Conservation (phyloP, 2,329 filamentous ascomycete genomes). For the Talaromyces atroroseus region DNA sequence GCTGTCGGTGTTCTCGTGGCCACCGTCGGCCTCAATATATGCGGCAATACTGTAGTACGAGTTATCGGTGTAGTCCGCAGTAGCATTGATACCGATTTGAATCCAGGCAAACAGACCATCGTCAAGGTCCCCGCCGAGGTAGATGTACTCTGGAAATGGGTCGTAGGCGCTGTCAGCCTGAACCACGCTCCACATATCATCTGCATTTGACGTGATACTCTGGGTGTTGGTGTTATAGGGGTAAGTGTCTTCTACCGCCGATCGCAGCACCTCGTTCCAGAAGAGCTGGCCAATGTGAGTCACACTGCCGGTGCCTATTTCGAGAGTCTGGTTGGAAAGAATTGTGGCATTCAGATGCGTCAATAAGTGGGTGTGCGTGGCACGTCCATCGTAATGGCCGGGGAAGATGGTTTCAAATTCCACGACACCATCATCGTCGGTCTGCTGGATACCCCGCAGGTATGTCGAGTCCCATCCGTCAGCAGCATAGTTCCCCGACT, state of each 20-base stretch:
- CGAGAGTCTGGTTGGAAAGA: constrained; percentile 43
- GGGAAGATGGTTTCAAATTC: constrained; percentile 46
- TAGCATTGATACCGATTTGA: constrained; percentile 43
- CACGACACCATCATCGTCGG: constrained; percentile 45
- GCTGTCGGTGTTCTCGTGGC: constrained; percentile 16
- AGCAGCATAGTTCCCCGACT: constrained; percentile 3
- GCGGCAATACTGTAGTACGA: constrained; percentile 19
- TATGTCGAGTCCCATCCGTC: constrained; percentile 38
- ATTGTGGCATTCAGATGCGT: constrained; percentile 36
- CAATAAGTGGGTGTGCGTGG: constrained; percentile 48
- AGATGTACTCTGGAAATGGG: constrained; percentile 51
- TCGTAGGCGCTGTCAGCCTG: constrained; percentile 43
- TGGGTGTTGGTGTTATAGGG: constrained; percentile 27
- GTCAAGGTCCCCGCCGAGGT: constrained; percentile 45
- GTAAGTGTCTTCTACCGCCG: constrained; percentile 37
- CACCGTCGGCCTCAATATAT: constrained; percentile 20
- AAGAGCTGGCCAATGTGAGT: constrained; percentile 49
- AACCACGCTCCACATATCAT: constrained; percentile 38
- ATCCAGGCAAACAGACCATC: constrained; percentile 49
- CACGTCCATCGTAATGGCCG: constrained; percentile 44
- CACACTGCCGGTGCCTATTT: constrained; percentile 34
- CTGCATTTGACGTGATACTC: constrained; percentile 36
- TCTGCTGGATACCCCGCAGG: constrained; percentile 45
- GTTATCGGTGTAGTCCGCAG: constrained; percentile 26
- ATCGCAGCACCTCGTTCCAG: constrained; percentile 44